A percentile compares a stretch with the other conserved stretches of the same genome.
Conservation (phyloP, 1,139 yeast species). For the Geotrichum australiense region DNA sequence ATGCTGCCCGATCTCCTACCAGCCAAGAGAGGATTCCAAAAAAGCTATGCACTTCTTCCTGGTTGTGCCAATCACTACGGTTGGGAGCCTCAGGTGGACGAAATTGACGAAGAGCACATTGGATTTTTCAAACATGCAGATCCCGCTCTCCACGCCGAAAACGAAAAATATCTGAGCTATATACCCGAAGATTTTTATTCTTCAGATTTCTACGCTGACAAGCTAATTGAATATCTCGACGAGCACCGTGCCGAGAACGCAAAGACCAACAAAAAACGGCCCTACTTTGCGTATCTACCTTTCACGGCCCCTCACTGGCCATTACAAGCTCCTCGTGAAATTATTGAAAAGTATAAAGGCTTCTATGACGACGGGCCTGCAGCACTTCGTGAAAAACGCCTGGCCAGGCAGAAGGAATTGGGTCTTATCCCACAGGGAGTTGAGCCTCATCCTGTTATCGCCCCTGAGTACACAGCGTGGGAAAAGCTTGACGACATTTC, state of each 20-base stretch:
- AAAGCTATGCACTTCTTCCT: conserved; percentile 45
- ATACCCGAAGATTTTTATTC: conserved; percentile 41
- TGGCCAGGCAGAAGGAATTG: conserved; percentile 38
- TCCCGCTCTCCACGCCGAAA: conserved; percentile 35
- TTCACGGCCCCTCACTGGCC: conserved; percentile 63
- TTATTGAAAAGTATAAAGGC: conserved; percentile 44
- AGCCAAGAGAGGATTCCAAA: conserved; percentile 45
- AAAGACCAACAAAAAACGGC: conserved; percentile 27
- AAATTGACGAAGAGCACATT: conserved; percentile 22
- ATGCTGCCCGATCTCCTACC: conserved; percentile 47
- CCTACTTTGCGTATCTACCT: conserved; percentile 48
- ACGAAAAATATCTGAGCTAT: conserved; percentile 29
- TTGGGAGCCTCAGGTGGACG: conserved; percentile 38
- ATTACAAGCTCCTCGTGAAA: conserved; percentile 46
- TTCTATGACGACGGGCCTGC: conserved; percentile 46
- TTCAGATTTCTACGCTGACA: conserved; percentile 42
- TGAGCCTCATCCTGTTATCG: conserved; percentile 43
- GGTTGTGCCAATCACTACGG: conserved; percentile 56
- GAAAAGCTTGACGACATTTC: conserved; percentile 37
- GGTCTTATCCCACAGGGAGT: conserved; percentile 43
- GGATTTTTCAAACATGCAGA: conserved; percentile 19
- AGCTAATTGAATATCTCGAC: conserved; percentile 37
- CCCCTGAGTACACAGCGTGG: conserved; percentile 41
- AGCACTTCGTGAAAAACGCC: conserved; percentile 37
- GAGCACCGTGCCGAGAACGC: conserved; percentile 15